Base-by-base conservation (phyloP, 345 rosid genomes). In the Eucalyptus regnans region DNA sequence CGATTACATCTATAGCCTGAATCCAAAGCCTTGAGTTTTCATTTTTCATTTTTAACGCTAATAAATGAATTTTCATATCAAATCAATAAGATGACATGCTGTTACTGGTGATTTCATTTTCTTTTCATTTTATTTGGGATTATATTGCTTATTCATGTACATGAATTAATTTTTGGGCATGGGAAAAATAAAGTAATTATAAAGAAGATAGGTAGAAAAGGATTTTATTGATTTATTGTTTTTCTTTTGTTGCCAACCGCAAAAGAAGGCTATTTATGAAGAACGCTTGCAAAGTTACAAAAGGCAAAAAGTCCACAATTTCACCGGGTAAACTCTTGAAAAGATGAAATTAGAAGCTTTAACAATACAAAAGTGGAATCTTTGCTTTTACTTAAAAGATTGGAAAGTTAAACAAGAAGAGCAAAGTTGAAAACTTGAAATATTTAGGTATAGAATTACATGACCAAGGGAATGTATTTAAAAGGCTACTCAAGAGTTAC, bases 1-100 rank as follows among this genome's bases (percentile, higher is more conserved):
- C 31, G 91, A 89, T 81, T 89, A 89, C 87, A 80, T 89, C 51
- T 89, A 89, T 58, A 62, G 86, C 87, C 89, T 83, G 91, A 81
- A 83, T 50, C 43, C 23, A 11, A 4, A 7, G 31, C 66, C 85
- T 43, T 89, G 62, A 89, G 5, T 87, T 43, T 29, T 33, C 44
- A 1, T 29, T 12, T 31, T 71, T 18, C 0, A 7, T 68, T 33
- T 33, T 33, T 18, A 33, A 41, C 8, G 20, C 25, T 25, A 71
- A 37, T 71, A 71, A 71, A 71, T 37, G 81, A 18, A 7, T 9
- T 37, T 31, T 71, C 81, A 71, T 5, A 9, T 68, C 81, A 71
- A 31, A 71, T 71, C 25, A 37, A 71, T 71, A 20, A 43, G 27
- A 71, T 10, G 81, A 23, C 25, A 37, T 18, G 81, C 14, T 71